These are phyloP conservation scores for Zymoseptoria ardabiliae DNA, from an alignment of 2,329 filamentous ascomycete species.

Conservation along the genomic window DNA sequence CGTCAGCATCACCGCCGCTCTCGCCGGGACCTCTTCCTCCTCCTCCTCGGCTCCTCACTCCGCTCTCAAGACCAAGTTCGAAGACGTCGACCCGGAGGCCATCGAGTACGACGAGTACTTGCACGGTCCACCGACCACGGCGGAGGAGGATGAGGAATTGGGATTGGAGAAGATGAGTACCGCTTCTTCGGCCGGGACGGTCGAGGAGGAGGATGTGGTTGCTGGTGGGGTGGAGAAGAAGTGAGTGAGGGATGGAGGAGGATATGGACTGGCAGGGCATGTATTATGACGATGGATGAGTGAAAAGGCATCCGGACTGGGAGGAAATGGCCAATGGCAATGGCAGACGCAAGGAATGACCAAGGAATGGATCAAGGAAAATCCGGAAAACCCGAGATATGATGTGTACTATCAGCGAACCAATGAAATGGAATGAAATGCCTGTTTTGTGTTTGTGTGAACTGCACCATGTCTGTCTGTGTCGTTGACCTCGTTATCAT, in stretches of 20 bases:
- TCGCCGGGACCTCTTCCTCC: constrained; percentile 26
- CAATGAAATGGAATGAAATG: neutral
- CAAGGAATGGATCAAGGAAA: neutral
- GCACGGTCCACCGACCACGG: constrained; percentile 57
- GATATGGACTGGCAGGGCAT: neutral
- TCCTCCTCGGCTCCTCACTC: constrained; percentile 60
- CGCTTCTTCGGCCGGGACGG: constrained; percentile 39
- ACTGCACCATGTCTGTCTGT: too few species aligned
- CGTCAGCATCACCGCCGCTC: neutral
- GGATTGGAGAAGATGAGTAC: constrained; percentile 45
- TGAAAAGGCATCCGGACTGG: neutral
- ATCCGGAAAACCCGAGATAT: neutral
- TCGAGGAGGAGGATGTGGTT: constrained; percentile 45
- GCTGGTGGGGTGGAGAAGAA: constrained; percentile 3
- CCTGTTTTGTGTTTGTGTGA: too few species aligned
- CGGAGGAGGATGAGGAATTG: constrained; percentile 35
- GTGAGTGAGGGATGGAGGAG: constrained; percentile 2
- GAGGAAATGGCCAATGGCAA: neutral
- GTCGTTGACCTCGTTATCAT: too few species aligned
- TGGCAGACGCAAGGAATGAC: neutral
- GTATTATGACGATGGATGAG: neutral
- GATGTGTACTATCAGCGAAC: neutral
- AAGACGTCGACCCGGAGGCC: constrained; percentile 77
- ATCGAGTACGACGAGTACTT: constrained; percentile 69
- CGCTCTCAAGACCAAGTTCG: constrained; percentile 95